phyloP scores from a whole-genome alignment of 176 grass and related monocot species.

The Stipa capillata region DNA sequence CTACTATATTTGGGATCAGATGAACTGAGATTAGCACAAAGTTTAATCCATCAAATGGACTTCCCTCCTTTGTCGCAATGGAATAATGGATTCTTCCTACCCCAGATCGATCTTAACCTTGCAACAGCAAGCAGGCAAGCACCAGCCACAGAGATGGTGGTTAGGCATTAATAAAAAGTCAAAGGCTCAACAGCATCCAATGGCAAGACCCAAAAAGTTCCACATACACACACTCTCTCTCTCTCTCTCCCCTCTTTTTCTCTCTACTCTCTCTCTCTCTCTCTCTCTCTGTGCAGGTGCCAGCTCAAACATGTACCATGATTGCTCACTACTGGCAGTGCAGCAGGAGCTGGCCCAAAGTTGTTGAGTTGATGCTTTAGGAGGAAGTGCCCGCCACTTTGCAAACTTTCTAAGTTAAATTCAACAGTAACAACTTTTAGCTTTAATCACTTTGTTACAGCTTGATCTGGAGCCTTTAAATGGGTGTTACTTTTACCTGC shows the following conservation, averaged over 20 bases:
- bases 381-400: slow-evolving; percentile 28
- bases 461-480: background rate
- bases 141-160: slow-evolving; percentile 16
- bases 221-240: background rate
- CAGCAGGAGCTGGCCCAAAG: slow-evolving; percentile 19
- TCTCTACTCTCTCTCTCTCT: too few relatives aligned
- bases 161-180: slow-evolving; percentile 37
- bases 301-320: slow-evolving; percentile 25
- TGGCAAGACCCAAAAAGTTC: background rate
- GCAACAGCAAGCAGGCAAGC: background rate
- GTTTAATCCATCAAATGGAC: background rate
- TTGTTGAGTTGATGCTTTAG: slow-evolving; percentile 28
- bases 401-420: slow-evolving; percentile 25
- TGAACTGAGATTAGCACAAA: slow-evolving; percentile 2
- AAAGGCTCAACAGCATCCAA: slow-evolving; percentile 31
- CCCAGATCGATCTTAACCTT: background rate
- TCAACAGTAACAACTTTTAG: slow-evolving; percentile 6
- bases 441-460: background rate
- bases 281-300: background rate
- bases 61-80: background rate
- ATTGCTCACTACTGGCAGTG: slow-evolving; percentile 23
- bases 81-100: background rate
- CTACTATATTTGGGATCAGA: background rate
- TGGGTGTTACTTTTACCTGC: background rate
- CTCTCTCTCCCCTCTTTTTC: background rate